Evolutionary conservation across 2,329 filamentous ascomycete species (phyloP).

Genomic region (Diaporthe caulivora): DNA sequence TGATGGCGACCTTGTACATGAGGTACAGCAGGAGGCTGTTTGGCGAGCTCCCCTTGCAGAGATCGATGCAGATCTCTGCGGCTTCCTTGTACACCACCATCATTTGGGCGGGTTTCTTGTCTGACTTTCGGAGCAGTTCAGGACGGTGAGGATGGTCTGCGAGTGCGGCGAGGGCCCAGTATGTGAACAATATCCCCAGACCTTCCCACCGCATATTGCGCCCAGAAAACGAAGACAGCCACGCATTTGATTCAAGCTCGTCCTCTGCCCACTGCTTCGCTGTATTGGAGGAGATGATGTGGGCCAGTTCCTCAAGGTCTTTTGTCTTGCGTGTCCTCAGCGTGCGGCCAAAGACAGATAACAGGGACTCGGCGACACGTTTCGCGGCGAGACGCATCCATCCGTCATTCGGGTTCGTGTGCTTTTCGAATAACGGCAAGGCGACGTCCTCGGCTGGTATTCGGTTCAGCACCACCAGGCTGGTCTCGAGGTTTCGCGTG

Average conservation of each 20-base stretch:
- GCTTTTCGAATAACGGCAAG: slow-evolving; percentile 41
- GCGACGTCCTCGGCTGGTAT: slow-evolving; percentile 48
- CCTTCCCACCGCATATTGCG: slow-evolving; percentile 58
- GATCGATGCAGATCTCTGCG: slow-evolving; percentile 43
- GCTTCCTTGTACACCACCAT: slow-evolving; percentile 47
- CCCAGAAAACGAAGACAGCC: slow-evolving; percentile 55
- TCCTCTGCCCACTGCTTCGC: slow-evolving; percentile 51
- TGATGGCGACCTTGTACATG: slow-evolving; percentile 48
- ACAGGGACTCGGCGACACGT: slow-evolving; percentile 49
- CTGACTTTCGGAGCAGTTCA: neutral
- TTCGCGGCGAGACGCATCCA: slow-evolving; percentile 50
- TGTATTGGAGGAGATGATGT: slow-evolving; percentile 54
- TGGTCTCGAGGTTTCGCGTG: slow-evolving; percentile 50
- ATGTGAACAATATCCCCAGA: slow-evolving; percentile 53
- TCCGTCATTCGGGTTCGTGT: slow-evolving; percentile 44
- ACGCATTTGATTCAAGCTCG: slow-evolving; percentile 50
- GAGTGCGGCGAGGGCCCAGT: slow-evolving; percentile 39
- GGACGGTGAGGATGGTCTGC: slow-evolving; percentile 15
- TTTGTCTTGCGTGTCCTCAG: slow-evolving; percentile 45
- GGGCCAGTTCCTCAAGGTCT: slow-evolving; percentile 52
- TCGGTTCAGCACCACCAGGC: slow-evolving; percentile 52
- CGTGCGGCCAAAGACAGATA: slow-evolving; percentile 48
- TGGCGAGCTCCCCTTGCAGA: slow-evolving; percentile 47
- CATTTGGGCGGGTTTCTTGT: slow-evolving; percentile 19
- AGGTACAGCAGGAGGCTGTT: slow-evolving; percentile 56